Evolutionary conservation across 2,329 filamentous ascomycete species (phyloP), one percentile per base, ranked within the genome.

Genomic region (Clonostachys sp.): DNA sequence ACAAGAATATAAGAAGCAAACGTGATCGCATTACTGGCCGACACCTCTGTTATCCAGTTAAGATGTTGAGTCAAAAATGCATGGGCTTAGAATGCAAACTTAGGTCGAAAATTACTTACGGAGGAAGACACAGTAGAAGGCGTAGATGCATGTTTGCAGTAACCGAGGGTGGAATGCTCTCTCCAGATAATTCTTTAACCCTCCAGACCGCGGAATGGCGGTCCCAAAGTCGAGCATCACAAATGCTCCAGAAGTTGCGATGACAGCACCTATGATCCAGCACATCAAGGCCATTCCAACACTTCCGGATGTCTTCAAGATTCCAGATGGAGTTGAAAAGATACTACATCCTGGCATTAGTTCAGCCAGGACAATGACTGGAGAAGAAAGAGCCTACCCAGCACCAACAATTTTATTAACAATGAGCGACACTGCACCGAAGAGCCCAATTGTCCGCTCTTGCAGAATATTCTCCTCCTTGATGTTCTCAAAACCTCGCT

Each of bases 111-210:
- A 30, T 30, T 10, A 40, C 45, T 42, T 20, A 51, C 47, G 54
- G 2, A 57, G 44, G 14, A 57, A 57, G 2, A 55, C 48, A 35
- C 54, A 57, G 45, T 51, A 57, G 17, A 57, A 57, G 24, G 55
- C 46, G 30, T 57, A 56, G 4, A 57, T 55, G 35, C 55, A 57
- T 1, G 53, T 55, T 41, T 55, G 51, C 53, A 57, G 48, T 16
- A 57, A 6, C 3, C 48, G 44, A 4, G 55, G 56, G 17, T 42
- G 49, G 42, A 53, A 58, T 2, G 54, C 52, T 1, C 55, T 49
- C 35, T 58, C 55, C 3, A 58, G 54, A 36, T 58, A 57, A 36
- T 57, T 57, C 50, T 58, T 58, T 46, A 58, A 5, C 57, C 55
- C 3, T 53, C 24, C 24, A 30, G 24, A 30, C 9, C 24, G 8